Evolutionary conservation across 148 eudicot genomes (phyloP).

Genomic region (Suaeda aralocaspica): DNA sequence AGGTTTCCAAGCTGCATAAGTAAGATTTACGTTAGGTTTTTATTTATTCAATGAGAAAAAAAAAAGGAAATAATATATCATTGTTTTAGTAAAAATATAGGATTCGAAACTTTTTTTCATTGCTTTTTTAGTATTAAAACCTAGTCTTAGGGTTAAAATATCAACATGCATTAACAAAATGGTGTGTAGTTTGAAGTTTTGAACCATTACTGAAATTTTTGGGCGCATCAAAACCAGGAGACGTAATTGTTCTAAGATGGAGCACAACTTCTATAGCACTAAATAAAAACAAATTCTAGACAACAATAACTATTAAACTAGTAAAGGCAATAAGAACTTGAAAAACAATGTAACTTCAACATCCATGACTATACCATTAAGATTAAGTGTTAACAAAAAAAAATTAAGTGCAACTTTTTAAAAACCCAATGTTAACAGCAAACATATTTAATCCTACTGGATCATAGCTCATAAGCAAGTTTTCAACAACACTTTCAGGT

Average conservation of each 20-base stretch:
- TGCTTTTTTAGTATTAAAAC: not conserved
- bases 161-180: not conserved
- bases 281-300: not conserved
- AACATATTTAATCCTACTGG: not conserved
- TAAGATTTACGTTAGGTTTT: not conserved
- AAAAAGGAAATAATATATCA: not conserved
- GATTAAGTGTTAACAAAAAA: too few species aligned
- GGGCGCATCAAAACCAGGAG: not conserved
- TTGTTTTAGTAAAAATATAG: not conserved
- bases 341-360: not conserved
- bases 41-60: not conserved
- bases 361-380: not conserved
- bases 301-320: not conserved
- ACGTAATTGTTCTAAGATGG: not conserved
- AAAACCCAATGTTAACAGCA: too few species aligned
- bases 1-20: constrained; percentile 77
- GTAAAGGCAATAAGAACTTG: not conserved
- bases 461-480: not conserved
- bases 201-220: not conserved
- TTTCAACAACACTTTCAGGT: not conserved
- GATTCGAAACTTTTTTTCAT: not conserved
- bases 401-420: too few species aligned
- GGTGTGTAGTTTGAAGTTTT: not conserved
- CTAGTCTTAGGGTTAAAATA: not conserved
- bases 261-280: not conserved